Evolutionary conservation across 768 basidiomycete species (phyloP), one percentile per base, ranked within the genome.

Genomic region (Tephrocybe sp.): DNA sequence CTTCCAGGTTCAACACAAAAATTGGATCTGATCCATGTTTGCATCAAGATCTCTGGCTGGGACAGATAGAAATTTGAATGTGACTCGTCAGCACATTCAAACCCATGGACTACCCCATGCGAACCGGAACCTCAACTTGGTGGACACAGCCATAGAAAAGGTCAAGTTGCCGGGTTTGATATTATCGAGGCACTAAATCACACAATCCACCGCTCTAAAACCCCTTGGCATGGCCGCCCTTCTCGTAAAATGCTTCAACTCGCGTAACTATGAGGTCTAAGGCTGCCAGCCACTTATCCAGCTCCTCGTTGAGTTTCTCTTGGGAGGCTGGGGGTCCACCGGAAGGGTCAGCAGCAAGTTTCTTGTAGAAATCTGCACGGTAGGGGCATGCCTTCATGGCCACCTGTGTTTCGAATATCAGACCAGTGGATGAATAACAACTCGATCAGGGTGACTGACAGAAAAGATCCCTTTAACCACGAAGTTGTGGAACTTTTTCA

Each of bases 401-500:
- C 2, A 83, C 62, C 82, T 84, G 52, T 44, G 6, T 12, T 15
- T 18, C 21, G 12, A 27, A 22, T 43, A 18, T 48, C 29, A 42
- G n/a, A 43, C 42, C 4, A 22, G 21, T 30, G 42, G 33, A n/a
- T 18, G 39, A 15, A 27, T 15, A 31, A 42, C 16, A 45, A 39
- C 47, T 24, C 37, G 12, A 41, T 22, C 29, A 34, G 38, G 18
- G 31, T 24, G 19, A 86, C 80, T 34, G 24, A 80, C 80, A 21
- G 74, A 47, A 57, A 82, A 79, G 38, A 87, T 54, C 23, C 82
- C 82, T 58, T 78, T 79, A 46, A 88, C 80, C 40, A 88, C 65
- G 55, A 94, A 85, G 62, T 81, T 87, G 67, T 99, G 95, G 69
- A 84, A 83, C 60, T 84, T 75, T 72, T 86, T 94, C 64, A 99